These are phyloP conservation scores for Hymenoscyphus repandus DNA, from an alignment of 2,329 filamentous ascomycete genomes.

Conservation along the genomic window DNA sequence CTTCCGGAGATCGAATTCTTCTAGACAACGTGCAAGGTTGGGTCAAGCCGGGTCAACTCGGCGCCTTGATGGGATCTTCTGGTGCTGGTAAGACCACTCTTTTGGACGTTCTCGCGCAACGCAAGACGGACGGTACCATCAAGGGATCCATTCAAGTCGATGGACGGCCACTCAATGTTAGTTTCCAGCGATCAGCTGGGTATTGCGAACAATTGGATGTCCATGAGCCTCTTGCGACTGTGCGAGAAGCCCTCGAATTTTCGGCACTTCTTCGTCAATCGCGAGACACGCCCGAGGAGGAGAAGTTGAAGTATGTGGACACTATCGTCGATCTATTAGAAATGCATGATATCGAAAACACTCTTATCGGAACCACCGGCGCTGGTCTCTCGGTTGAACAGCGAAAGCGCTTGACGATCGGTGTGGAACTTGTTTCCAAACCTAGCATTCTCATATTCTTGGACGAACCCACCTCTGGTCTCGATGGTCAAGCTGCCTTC, in stretches of 20 bases:
- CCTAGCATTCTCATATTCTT: slow-evolving; percentile 56
- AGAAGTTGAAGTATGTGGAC: slow-evolving; percentile 83
- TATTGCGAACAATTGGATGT: slow-evolving; percentile 93
- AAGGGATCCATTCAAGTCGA: slow-evolving; percentile 72
- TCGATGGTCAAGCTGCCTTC: slow-evolving; percentile 60
- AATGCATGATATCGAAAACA: slow-evolving; percentile 62
- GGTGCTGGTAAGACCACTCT: slow-evolving; percentile 60
- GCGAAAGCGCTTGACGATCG: slow-evolving; percentile 57
- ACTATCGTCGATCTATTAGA: slow-evolving; percentile 62
- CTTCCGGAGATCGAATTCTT: slow-evolving; percentile 58
- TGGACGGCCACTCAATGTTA: slow-evolving; percentile 63
- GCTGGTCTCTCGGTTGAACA: slow-evolving; percentile 58
- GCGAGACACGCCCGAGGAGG: slow-evolving; percentile 59
- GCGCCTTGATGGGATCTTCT: slow-evolving; percentile 54
- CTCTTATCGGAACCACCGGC: slow-evolving; percentile 58
- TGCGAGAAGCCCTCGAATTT: slow-evolving; percentile 83
- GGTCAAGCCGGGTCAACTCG: slow-evolving; percentile 57
- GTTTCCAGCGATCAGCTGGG: slow-evolving; percentile 70
- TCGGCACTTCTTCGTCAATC: slow-evolving; percentile 86
- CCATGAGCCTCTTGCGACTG: slow-evolving; percentile 72
- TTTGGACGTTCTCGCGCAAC: slow-evolving; percentile 51
- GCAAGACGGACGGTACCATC: slow-evolving; percentile 81
- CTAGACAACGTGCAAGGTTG: slow-evolving; percentile 78
- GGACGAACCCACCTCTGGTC: slow-evolving; percentile 56
- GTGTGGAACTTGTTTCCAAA: slow-evolving; percentile 53